These are phyloP conservation scores for Cymbopogon citratus DNA, from an alignment of 176 grass and related monocot genomes.

Conservation along the genomic window DNA sequence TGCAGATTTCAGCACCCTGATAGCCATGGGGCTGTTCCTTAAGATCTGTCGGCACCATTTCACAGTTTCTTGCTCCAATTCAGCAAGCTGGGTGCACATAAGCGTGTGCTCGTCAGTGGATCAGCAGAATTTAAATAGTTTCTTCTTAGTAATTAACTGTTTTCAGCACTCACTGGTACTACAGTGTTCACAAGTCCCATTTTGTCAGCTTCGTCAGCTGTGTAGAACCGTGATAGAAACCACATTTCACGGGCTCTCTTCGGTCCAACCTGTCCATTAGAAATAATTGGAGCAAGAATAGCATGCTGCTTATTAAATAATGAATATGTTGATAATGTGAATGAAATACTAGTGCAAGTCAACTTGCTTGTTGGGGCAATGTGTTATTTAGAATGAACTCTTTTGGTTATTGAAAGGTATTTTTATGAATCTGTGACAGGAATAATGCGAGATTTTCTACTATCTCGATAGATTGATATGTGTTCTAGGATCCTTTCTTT, in stretches of 20 bases:
- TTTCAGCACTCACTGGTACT: slow-evolving; percentile 63
- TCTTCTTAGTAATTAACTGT: not conserved
- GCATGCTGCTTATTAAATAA: not conserved
- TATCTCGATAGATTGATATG: not conserved
- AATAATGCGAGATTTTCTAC: not conserved
- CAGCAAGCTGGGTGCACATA: slow-evolving; percentile 48
- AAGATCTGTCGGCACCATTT: slow-evolving; percentile 87
- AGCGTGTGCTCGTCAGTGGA: not conserved
- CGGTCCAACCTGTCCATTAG: slow-evolving; percentile 54
- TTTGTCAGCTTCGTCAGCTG: slow-evolving; percentile 72
- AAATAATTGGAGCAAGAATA: not conserved
- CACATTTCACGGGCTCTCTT: slow-evolving; percentile 92
- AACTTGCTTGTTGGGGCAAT: not conserved
- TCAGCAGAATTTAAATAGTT: not conserved
- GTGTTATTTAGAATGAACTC: not conserved
- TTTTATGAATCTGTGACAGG: not conserved
- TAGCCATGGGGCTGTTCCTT: slow-evolving; percentile 77
- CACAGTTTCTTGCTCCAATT: slow-evolving; percentile 71
- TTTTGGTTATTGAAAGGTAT: not conserved
- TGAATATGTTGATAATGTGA: not conserved
- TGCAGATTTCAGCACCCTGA: slow-evolving; percentile 77
- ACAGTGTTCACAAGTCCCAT: slow-evolving; percentile 89
- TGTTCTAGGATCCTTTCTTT: not conserved
- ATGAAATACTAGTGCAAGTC: not conserved
- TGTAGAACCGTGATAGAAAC: slow-evolving; percentile 85